Evolutionary conservation across 805 yeast genomes (phyloP).

Genomic region (Myxozyma monticola): DNA sequence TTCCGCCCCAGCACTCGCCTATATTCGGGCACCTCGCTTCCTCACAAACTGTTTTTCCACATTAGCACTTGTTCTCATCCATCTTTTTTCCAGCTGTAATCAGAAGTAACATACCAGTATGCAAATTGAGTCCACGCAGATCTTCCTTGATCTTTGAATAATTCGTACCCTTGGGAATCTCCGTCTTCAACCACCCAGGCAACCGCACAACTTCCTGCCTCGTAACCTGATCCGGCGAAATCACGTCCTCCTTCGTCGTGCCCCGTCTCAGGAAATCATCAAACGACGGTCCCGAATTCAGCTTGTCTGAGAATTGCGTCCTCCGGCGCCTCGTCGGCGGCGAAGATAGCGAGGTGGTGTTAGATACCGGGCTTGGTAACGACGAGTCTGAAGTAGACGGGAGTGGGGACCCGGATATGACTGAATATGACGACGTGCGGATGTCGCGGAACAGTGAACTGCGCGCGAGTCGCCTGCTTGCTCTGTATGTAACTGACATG

Average conservation of each 20-base stretch:
- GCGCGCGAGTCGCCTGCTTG: too few relatives aligned
- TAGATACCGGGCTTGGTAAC: too few relatives aligned
- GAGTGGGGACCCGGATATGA: too few relatives aligned
- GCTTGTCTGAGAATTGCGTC: constrained; percentile 64
- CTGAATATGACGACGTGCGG: too few relatives aligned
- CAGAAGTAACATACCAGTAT: constrained; percentile 50
- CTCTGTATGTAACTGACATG: too few relatives aligned
- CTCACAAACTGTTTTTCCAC: constrained; percentile 68
- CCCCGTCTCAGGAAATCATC: constrained; percentile 67
- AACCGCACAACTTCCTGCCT: constrained; percentile 45
- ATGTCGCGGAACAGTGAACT: too few relatives aligned
- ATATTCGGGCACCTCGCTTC: constrained; percentile 99
- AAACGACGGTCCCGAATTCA: constrained; percentile 87
- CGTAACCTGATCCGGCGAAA: background rate
- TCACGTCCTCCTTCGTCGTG: constrained; percentile 5
- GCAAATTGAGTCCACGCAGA: constrained; percentile 79
- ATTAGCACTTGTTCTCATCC: background rate
- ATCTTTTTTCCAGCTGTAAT: background rate
- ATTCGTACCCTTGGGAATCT: constrained; percentile 92
- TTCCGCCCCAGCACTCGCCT: constrained; percentile 99
- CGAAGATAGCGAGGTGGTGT: too few relatives aligned
- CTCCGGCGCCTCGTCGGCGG: constrained; percentile 13
- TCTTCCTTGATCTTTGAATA: constrained; percentile 81
- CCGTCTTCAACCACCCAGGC: constrained; percentile 93
- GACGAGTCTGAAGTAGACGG: too few relatives aligned